These are phyloP conservation scores for Podospora pseudocomata DNA, from an alignment of 495 filamentous ascomycete genomes.

Conservation along the genomic window DNA sequence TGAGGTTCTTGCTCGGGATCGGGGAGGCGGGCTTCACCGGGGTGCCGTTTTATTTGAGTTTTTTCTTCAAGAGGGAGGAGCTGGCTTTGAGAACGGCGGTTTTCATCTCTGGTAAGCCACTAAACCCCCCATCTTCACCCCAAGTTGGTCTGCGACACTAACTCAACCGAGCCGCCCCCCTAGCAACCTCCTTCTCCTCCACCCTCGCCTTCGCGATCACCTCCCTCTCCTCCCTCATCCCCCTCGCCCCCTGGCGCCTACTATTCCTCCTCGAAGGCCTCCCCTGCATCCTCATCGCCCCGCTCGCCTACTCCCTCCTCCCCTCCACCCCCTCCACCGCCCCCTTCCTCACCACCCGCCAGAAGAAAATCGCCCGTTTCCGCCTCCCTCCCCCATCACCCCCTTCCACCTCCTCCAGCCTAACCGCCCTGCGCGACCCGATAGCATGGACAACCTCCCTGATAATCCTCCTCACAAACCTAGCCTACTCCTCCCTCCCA, in stretches of 20 bases:
- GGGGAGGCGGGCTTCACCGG: conserved; percentile 73
- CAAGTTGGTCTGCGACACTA: no score
- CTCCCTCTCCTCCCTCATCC: conserved; percentile 51
- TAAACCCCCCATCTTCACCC: no score
- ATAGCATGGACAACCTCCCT: conserved; percentile 64
- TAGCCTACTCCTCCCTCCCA: conserved; percentile 74
- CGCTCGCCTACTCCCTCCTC: conserved; percentile 66
- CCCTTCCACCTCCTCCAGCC: conserved; percentile 16
- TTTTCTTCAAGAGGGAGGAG: conserved; percentile 82
- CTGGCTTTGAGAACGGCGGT: conserved; percentile 75
- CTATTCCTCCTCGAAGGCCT: conserved; percentile 86
- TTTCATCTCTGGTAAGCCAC: conserved; percentile 59
- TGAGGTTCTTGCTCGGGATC: conserved; percentile 66
- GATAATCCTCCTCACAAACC: conserved; percentile 56
- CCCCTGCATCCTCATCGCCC: conserved; percentile 65
- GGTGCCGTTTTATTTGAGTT: conserved; percentile 76
- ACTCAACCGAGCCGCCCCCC: conserved; percentile 56
- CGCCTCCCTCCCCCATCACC: conserved; percentile 38
- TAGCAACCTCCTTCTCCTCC: conserved; percentile 80
- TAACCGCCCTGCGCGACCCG: conserved; percentile 52
- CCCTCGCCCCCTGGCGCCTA: conserved; percentile 76
- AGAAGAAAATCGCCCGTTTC: conserved; percentile 69
- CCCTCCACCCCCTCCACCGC: conserved; percentile 70
- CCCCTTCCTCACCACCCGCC: conserved; percentile 64
- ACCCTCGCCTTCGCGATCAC: conserved; percentile 81